phyloP scores from a whole-genome alignment of 768 basidiomycete genomes.

The Lactarius sp. region DNA sequence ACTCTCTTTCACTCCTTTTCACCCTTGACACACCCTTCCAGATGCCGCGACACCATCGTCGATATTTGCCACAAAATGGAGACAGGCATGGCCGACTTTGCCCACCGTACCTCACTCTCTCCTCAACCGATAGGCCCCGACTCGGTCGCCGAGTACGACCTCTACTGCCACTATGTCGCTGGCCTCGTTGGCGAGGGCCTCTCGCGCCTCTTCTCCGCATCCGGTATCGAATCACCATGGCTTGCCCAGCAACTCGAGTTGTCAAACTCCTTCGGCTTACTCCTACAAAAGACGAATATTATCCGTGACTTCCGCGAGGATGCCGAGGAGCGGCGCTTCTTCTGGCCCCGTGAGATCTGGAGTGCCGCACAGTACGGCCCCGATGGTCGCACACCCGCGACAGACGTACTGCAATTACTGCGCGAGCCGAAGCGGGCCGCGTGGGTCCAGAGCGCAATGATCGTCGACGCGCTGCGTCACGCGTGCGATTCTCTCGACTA shows the following conservation, averaged over 20 bases:
- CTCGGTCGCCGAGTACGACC: conserved; percentile 81
- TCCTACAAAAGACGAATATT: conserved; percentile 98
- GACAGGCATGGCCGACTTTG: conserved; percentile 92
- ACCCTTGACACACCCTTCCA: conserved; percentile 26
- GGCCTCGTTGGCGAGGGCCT: conserved; percentile 96
- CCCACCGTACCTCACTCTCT: conserved; percentile 66
- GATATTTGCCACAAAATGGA: conserved; percentile 87
- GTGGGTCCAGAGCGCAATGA: conserved; percentile 84
- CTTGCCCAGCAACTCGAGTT: conserved; percentile 79
- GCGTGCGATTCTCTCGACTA: conserved; percentile 86
- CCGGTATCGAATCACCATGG: conserved; percentile 72
- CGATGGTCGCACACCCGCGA: conserved; percentile 40
- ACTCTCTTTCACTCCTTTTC: conserved; percentile 6
- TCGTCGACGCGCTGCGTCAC: conserved; percentile 83
- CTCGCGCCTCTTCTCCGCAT: conserved; percentile 81
- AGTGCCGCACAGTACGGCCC: conserved; percentile 48
- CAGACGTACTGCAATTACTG: conserved; percentile 62
- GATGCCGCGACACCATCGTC: conserved; percentile 74
- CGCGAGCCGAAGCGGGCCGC: conserved; percentile 59
- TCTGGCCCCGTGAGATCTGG: conserved; percentile 97
- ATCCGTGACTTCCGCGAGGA: conserved; percentile 95
- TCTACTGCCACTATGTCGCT: conserved; percentile 98
- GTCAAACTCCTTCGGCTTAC: conserved; percentile 89
- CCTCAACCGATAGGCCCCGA: conserved; percentile 66
- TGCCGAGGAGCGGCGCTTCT: conserved; percentile 73